Evolutionary conservation across 2,329 filamentous ascomycete species (phyloP).

Genomic region (Macrophomina pseudophaseolina): DNA sequence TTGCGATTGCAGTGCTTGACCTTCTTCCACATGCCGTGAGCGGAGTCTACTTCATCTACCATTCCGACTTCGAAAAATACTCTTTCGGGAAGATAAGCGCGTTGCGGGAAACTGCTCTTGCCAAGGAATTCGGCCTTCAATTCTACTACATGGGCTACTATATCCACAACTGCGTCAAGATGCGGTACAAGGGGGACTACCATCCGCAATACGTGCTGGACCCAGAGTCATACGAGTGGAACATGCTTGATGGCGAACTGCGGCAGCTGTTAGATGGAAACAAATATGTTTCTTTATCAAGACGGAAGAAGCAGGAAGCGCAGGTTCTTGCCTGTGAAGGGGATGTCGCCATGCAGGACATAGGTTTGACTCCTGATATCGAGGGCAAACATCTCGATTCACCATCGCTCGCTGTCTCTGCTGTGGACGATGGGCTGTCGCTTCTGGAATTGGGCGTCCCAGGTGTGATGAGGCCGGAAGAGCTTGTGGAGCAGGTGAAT

Average conservation of each 20-base stretch:
- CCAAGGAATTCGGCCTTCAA: conserved; percentile 69
- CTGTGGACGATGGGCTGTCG: conserved; percentile 44
- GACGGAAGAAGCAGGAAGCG: conserved; percentile 33
- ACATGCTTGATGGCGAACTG: conserved; percentile 60
- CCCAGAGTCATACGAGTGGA: conserved; percentile 68
- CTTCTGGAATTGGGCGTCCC: conserved; percentile 70
- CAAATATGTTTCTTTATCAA: conserved; percentile 57
- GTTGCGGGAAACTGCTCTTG: conserved; percentile 72
- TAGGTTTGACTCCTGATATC: background rate
- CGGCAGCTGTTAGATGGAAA: conserved; percentile 60
- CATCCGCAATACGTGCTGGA: conserved; percentile 75
- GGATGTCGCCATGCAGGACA: conserved; percentile 29
- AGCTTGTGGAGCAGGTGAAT: conserved; percentile 59
- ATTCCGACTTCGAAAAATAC: conserved; percentile 72
- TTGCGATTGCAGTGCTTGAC: conserved; percentile 79
- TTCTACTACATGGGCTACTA: conserved; percentile 88
- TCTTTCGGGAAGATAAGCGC: conserved; percentile 78
- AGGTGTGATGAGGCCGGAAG: conserved; percentile 63
- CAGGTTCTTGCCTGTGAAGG: conserved; percentile 31
- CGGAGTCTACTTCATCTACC: conserved; percentile 83
- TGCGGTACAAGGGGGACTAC: conserved; percentile 85
- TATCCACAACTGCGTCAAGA: conserved; percentile 80
- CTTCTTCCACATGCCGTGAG: conserved; percentile 78
- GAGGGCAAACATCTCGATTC: conserved; percentile 35
- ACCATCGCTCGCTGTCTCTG: conserved; percentile 41